Conservation (phyloP, 345 rosid genomes). For the Carallia pectinifolia region DNA sequence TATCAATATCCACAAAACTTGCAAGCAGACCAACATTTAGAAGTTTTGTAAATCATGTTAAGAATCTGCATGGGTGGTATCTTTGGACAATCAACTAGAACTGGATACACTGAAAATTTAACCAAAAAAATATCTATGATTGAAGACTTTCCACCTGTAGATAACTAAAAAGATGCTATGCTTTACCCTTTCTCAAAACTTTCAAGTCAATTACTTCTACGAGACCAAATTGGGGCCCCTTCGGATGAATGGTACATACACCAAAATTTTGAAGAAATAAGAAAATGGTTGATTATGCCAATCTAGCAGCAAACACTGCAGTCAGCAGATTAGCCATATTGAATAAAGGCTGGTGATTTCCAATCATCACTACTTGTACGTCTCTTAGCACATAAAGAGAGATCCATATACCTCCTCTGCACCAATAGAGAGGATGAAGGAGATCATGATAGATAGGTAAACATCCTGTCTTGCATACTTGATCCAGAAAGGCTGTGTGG, state of each 20-base stretch:
- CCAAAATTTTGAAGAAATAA: neutral
- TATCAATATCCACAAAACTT: constrained; percentile 6
- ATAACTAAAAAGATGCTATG: neutral
- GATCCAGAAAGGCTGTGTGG: constrained; percentile 76
- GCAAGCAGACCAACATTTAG: neutral
- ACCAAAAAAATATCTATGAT: neutral
- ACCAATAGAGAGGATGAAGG: constrained; percentile 59
- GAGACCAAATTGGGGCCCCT: neutral
- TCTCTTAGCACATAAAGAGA: neutral
- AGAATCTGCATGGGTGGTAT: no score
- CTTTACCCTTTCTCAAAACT: neutral
- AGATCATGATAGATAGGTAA: constrained; percentile 65
- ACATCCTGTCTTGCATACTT: constrained; percentile 90
- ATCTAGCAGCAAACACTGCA: neutral
- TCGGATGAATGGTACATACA: neutral
- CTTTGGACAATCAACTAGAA: no score
- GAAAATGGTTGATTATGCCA: neutral
- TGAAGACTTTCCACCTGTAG: neutral
- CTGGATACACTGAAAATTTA: no score
- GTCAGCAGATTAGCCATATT: neutral
- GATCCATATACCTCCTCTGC: constrained; percentile 48
- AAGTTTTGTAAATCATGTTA: no score
- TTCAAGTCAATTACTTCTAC: neutral
- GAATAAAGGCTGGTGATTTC: neutral
- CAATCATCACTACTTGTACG: neutral